A percentile compares a stretch with the other conserved stretches of the same genome.
These are phyloP conservation scores for Nicotiana noctiflora DNA, from an alignment of 257 asterid species.

Conservation along the genomic window DNA sequence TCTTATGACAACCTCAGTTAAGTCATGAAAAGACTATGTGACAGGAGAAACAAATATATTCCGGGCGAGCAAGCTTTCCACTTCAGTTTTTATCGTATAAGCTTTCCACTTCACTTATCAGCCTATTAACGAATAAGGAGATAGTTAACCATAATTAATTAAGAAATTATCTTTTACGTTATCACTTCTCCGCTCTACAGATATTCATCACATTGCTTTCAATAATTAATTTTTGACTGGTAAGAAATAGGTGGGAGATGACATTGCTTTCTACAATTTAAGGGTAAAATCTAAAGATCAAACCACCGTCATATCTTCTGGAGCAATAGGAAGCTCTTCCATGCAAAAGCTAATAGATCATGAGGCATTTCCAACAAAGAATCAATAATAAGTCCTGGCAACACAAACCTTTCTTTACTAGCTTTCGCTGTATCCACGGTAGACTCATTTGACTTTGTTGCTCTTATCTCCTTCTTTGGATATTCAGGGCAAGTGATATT, in stretches of 20 bases:
- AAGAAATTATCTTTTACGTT: background rate
- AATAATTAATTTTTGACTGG: background rate
- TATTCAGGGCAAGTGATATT: slow-evolving; percentile 14
- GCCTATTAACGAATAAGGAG: background rate
- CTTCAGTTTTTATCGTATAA: no score
- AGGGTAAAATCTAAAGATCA: background rate
- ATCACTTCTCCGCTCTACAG: background rate
- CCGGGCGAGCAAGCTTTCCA: background rate
- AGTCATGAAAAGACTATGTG: background rate
- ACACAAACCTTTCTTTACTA: slow-evolving; percentile 33
- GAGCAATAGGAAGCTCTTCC: slow-evolving; percentile 2
- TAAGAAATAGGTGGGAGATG: no score
- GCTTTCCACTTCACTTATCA: background rate
- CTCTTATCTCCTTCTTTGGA: slow-evolving; percentile 29
- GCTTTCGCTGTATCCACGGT: slow-evolving; percentile 20
- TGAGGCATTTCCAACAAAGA: slow-evolving; percentile 4
- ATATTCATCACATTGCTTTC: background rate
- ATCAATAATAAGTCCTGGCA: background rate
- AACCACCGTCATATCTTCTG: background rate
- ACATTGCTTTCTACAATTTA: background rate
- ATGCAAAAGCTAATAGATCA: background rate
- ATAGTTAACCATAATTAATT: background rate
- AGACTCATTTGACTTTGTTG: slow-evolving; percentile 17
- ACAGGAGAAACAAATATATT: background rate
- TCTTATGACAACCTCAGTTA: background rate